Conservation (phyloP, 2,329 filamentous ascomycete genomes). For the Phyllosticta paracitricarpa region DNA sequence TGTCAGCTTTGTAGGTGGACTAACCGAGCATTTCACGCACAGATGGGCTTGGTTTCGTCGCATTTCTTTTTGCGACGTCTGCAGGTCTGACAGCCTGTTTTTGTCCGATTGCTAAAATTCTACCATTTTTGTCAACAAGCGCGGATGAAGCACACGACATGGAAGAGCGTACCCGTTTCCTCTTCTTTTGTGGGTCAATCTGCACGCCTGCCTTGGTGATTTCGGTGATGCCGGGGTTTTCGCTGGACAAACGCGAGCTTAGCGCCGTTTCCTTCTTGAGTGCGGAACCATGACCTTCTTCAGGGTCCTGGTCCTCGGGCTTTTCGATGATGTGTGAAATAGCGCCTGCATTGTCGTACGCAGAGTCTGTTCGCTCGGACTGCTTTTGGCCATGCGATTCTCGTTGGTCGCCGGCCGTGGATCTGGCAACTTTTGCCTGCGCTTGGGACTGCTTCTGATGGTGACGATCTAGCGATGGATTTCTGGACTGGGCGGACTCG, state of each 20-base stretch:
- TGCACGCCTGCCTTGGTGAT: conserved; percentile 34
- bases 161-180: conserved; percentile 25
- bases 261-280: not conserved
- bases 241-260: conserved; percentile 11
- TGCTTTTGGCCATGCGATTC: not conserved
- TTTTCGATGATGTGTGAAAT: not conserved
- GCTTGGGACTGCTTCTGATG: not conserved
- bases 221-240: conserved; percentile 22
- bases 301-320: not conserved
- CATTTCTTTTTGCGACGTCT: conserved; percentile 94
- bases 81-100: conserved; percentile 91
- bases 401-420: not conserved
- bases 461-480: not conserved
- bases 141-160: not conserved
- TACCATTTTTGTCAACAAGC: not conserved
- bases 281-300: not conserved
- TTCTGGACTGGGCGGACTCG: not conserved
- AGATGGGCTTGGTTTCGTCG: conserved; percentile 85
- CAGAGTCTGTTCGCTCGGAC: not conserved
- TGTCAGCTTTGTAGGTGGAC: no score
- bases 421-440: not conserved
- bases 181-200: conserved; percentile 34
- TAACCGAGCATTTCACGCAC: conserved; percentile 24
- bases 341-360: not conserved
- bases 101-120: conserved; percentile 61